A percentile compares a stretch with the other conserved stretches of the same genome.
phyloP scores from a whole-genome alignment of 2,329 filamentous ascomycete genomes.

The Catunica adiposa region DNA sequence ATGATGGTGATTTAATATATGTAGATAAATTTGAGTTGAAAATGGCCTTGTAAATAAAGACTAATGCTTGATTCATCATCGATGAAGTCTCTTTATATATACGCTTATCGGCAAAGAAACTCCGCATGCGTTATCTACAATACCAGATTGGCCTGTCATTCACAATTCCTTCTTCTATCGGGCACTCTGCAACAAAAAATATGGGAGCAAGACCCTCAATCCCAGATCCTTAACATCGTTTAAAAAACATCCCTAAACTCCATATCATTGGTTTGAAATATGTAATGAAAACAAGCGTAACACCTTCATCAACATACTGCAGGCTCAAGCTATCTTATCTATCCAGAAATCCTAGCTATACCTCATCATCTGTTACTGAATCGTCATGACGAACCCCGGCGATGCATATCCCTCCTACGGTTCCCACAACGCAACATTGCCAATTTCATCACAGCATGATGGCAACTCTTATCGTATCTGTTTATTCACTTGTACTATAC shows the following conservation, averaged over 20 bases:
- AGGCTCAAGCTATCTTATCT: too few relatives aligned
- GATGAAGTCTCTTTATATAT: background rate
- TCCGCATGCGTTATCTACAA: background rate
- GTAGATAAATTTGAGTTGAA: too few relatives aligned
- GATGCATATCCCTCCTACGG: slow-evolving; percentile 1
- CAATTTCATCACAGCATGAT: too few relatives aligned
- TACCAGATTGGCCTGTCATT: background rate
- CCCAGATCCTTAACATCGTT: background rate
- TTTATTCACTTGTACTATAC: too few relatives aligned
- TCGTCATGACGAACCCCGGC: background rate
- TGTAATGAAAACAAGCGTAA: background rate
- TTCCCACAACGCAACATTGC: background rate
- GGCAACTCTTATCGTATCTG: too few relatives aligned
- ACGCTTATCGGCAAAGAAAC: background rate
- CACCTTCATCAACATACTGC: background rate
- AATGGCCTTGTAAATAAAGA: background rate
- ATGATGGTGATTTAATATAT: too few relatives aligned
- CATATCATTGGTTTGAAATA: background rate
- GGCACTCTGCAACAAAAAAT: background rate
- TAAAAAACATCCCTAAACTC: too few relatives aligned
- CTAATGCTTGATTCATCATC: background rate
- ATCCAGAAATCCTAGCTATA: too few relatives aligned
- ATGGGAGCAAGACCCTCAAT: background rate
- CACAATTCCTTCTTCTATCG: background rate
- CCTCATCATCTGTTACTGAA: too few relatives aligned